These are phyloP conservation scores for Aspergillus hancockii DNA, from an alignment of 495 filamentous ascomycete genomes.

Conservation along the genomic window DNA sequence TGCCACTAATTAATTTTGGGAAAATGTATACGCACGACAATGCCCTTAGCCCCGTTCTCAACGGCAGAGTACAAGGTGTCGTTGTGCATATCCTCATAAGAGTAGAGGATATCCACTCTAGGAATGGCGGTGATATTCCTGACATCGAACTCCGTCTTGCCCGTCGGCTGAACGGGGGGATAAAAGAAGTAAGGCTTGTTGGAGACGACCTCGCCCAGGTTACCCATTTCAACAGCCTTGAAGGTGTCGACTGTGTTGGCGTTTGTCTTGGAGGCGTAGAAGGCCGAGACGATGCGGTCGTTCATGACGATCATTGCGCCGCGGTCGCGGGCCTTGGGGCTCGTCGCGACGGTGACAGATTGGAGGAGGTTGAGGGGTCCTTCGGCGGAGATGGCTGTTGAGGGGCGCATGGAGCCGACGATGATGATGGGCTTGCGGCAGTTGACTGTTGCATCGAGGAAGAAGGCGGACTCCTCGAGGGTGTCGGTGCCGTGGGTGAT, in stretches of 20 bases:
- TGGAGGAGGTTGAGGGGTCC: constrained; percentile 52
- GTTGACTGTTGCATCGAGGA: constrained; percentile 47
- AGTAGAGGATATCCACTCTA: constrained; percentile 45
- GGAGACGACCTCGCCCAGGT: constrained; percentile 47
- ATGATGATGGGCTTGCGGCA: constrained; percentile 49
- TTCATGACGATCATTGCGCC: constrained; percentile 53
- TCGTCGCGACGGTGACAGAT: constrained; percentile 47
- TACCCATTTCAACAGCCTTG: constrained; percentile 45
- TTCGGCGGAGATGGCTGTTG: constrained; percentile 52
- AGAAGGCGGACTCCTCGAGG: constrained; percentile 53
- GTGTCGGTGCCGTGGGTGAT: constrained; percentile 55
- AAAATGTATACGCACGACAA: constrained; percentile 34
- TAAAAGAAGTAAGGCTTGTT: constrained; percentile 49
- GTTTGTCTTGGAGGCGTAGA: constrained; percentile 52
- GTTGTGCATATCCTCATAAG: constrained; percentile 40
- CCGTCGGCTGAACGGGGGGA: constrained; percentile 34
- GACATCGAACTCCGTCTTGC: constrained; percentile 40
- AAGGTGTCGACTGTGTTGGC: constrained; percentile 55
- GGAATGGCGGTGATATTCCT: constrained; percentile 33
- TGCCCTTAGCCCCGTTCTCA: constrained; percentile 40
- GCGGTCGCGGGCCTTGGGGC: constrained; percentile 31
- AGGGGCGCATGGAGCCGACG: constrained; percentile 52
- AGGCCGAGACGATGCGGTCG: constrained; percentile 50
- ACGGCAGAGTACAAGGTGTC: constrained; percentile 36
- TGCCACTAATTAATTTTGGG: background rate